Evolutionary conservation across 2,329 filamentous ascomycete genomes (phyloP), one percentile per base, ranked within the genome.

Genomic region (Clonostachys chloroleuca): DNA sequence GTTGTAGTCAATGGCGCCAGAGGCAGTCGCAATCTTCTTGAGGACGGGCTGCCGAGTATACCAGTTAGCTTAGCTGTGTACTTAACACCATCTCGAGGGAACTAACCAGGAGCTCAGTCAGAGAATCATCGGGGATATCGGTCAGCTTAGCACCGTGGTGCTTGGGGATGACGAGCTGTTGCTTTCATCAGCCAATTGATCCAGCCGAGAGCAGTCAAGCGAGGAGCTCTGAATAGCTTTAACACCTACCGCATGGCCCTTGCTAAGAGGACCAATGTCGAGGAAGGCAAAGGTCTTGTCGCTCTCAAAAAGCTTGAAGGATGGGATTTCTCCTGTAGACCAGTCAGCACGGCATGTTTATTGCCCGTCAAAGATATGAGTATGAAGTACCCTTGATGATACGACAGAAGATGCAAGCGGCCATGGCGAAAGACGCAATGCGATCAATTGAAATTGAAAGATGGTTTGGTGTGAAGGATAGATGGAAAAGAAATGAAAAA

Each of bases 351-450:
- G n/a, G 20, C 5, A n/a, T 42, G 24, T 47, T 17, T n/a, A 39
- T 18, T 24, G 37, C n/a, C 36, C 45, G 24, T 10, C 44, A 17
- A 18, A 42, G 44, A 33, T 18, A 34, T 47, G 33, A 47, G 9
- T 10, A 3, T 30, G 24, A 30, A 10, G 42, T 62, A 77, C 92
- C 92, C 80, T 95, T 95, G 75, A 99, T 87, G 65, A 99, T 97
- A 69, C 90, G 95, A 80, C 94, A 99, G 75, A 99, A 99, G 63
- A 97, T 90, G 67, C 94, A 99, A 53, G 86, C 99, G 53, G 86
- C 42, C 46, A 47, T 47, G 36, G 12, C 45, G 35, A 39, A 12
- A 12, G 24, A 30, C 24, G 24, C 24, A 30, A 30, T 4, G 24
- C 2, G 24, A 30, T 30, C 24, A 30, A 30, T 30, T 30, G 24